phyloP scores from a whole-genome alignment of 768 basidiomycete genomes.

The Fomitopsis pulvina region DNA sequence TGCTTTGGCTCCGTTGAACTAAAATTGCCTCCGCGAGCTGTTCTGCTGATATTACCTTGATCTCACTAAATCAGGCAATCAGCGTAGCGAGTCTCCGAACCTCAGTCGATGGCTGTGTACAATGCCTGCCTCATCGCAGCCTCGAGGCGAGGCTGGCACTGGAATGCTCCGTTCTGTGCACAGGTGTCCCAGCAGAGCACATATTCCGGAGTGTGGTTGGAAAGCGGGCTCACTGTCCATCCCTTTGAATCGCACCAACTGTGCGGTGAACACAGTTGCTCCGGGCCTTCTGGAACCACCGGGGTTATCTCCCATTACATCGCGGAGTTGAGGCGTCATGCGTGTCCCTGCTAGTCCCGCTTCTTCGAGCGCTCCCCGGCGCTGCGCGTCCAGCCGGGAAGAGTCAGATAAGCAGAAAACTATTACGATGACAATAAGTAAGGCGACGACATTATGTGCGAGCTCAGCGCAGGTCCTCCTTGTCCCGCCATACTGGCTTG shows the following conservation, averaged over 20 bases:
- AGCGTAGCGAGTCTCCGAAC: no score
- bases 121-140: no score
- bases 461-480: conserved; percentile 2
- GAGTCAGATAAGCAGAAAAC: neutral
- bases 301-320: neutral
- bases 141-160: neutral
- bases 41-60: neutral
- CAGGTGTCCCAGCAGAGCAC: no score
- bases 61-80: neutral
- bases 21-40: neutral
- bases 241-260: no score
- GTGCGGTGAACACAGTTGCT: no score
- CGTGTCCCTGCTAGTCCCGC: neutral
- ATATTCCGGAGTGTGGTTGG: no score
- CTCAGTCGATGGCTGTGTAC: neutral
- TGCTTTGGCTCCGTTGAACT: no score
- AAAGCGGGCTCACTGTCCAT: neutral
- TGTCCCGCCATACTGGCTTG: conserved; percentile 4
- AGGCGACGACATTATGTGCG: neutral
- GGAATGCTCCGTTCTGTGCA: no score
- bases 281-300: neutral
- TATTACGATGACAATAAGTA: conserved; percentile 1
- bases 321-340: neutral
- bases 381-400: neutral
- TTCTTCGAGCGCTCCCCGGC: neutral